phyloP scores from a whole-genome alignment of 1,139 yeast species.

The Blastobotrys capitulatus region DNA sequence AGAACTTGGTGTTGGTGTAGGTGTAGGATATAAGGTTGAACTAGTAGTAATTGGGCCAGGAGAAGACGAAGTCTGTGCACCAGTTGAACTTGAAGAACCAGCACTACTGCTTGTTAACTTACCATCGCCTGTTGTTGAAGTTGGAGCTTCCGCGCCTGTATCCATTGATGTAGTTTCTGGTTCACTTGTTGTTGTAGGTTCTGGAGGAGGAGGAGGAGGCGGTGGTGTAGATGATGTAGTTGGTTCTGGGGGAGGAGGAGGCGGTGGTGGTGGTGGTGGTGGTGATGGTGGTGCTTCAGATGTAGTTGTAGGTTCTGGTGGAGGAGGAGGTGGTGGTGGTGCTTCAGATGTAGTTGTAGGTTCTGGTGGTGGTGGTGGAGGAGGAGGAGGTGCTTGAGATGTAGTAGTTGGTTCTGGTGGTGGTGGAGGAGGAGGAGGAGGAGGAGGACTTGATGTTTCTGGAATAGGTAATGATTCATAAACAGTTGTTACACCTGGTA shows the following conservation, averaged over 20 bases:
- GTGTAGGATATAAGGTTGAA: not conserved
- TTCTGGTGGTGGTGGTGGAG: conserved; percentile 7
- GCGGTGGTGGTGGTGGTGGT: not conserved
- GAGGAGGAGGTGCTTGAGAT: conserved; percentile 4
- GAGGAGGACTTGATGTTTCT: not conserved
- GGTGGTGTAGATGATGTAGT: not conserved
- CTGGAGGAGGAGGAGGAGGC: not conserved
- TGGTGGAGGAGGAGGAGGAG: not conserved
- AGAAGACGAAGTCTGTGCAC: not conserved
- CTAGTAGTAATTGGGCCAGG: not conserved
- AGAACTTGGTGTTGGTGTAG: no score
- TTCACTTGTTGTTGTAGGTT: not conserved
- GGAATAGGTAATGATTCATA: not conserved
- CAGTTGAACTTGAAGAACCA: not conserved
- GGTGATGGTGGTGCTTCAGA: not conserved
- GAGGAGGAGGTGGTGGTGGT: not conserved
- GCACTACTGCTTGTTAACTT: not conserved
- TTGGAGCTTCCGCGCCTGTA: not conserved
- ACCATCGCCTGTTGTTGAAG: not conserved
- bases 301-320: not conserved
- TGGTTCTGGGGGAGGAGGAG: not conserved
- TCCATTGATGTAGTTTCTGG: not conserved
- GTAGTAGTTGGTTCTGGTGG: conserved; percentile 5
- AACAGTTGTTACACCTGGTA: conserved; percentile 4
- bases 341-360: not conserved